Conservation (phyloP, 306 rosid genomes). For the Begonia peltatifolia region DNA sequence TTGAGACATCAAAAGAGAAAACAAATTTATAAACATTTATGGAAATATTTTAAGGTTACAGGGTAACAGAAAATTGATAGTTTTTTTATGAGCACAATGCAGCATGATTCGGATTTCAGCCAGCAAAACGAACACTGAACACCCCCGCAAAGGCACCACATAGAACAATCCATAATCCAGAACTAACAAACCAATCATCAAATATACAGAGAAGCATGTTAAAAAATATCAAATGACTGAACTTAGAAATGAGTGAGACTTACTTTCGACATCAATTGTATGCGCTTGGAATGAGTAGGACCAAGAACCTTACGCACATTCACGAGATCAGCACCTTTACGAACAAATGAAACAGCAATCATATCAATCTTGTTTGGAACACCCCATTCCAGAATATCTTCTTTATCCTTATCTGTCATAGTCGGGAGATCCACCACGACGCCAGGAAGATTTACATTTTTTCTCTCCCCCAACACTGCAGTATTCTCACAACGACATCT, state of each 20-base stretch:
- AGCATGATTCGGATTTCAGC: too few relatives aligned
- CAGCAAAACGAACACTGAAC: too few relatives aligned
- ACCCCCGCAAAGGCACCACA: too few relatives aligned
- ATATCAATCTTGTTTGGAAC: slow-evolving; percentile 89
- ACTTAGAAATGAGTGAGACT: not conserved
- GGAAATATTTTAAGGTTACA: too few relatives aligned
- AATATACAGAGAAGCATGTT: too few relatives aligned
- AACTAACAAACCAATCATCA: too few relatives aligned
- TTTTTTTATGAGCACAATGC: too few relatives aligned
- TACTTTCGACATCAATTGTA: slow-evolving; percentile 88
- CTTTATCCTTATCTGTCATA: slow-evolving; percentile 83
- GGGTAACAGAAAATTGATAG: too few relatives aligned
- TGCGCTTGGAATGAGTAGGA: slow-evolving; percentile 51
- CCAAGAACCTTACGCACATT: slow-evolving; percentile 85
- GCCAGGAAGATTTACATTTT: slow-evolving; percentile 95
- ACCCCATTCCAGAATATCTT: slow-evolving; percentile 87
- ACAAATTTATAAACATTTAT: too few relatives aligned
- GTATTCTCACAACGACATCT: slow-evolving; percentile 81
- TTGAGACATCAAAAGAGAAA: slow-evolving; percentile 15
- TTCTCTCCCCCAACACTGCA: slow-evolving; percentile 81
- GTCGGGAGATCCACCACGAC: slow-evolving; percentile 96
- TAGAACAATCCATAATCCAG: too few relatives aligned
- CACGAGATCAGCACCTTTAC: slow-evolving; percentile 90
- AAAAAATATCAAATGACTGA: too few relatives aligned
- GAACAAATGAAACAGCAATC: slow-evolving; percentile 97